A percentile compares a stretch with the other conserved stretches of the same genome.
Evolutionary conservation across 805 yeast species (phyloP).

Genomic region (Metschnikowia noctiluminum): DNA sequence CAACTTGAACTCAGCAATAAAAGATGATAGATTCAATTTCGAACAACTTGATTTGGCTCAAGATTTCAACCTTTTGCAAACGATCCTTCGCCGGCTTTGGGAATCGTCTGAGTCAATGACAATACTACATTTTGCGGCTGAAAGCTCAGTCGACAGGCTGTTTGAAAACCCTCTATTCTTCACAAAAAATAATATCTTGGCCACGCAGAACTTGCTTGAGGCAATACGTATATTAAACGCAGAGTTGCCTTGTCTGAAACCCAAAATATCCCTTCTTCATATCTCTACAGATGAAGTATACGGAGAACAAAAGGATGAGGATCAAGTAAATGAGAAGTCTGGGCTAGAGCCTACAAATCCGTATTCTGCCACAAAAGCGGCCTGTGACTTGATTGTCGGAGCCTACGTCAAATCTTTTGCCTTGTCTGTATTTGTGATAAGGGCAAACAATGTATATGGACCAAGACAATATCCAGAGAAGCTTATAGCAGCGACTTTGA

Average conservation of each 20-base stretch:
- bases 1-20: slow-evolving; percentile 12
- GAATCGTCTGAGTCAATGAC: slow-evolving; percentile 8
- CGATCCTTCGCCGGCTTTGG: slow-evolving; percentile 15
- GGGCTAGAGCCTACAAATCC: slow-evolving; percentile 52
- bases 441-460: slow-evolving; percentile 55
- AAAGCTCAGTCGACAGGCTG: slow-evolving; percentile 52
- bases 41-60: slow-evolving; percentile 36
- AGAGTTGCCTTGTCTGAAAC: background rate
- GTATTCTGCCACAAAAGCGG: slow-evolving; percentile 55
- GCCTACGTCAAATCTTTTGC: slow-evolving; percentile 44
- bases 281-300: slow-evolving; percentile 61
- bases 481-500: slow-evolving; percentile 35
- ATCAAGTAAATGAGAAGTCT: slow-evolving; percentile 31
- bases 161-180: slow-evolving; percentile 43
- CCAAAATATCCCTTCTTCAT: slow-evolving; percentile 25
- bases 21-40: slow-evolving; percentile 22
- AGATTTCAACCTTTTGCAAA: slow-evolving; percentile 20
- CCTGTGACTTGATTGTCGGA: slow-evolving; percentile 46
- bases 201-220: slow-evolving; percentile 49
- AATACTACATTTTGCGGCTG: slow-evolving; percentile 54
- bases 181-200: slow-evolving; percentile 43
- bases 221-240: slow-evolving; percentile 22
- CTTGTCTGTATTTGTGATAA: slow-evolving; percentile 39
- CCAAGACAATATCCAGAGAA: slow-evolving; percentile 54
- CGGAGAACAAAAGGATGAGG: slow-evolving; percentile 37